phyloP scores from a whole-genome alignment of 805 yeast genomes.

The Yarrowia yakushimensis region DNA sequence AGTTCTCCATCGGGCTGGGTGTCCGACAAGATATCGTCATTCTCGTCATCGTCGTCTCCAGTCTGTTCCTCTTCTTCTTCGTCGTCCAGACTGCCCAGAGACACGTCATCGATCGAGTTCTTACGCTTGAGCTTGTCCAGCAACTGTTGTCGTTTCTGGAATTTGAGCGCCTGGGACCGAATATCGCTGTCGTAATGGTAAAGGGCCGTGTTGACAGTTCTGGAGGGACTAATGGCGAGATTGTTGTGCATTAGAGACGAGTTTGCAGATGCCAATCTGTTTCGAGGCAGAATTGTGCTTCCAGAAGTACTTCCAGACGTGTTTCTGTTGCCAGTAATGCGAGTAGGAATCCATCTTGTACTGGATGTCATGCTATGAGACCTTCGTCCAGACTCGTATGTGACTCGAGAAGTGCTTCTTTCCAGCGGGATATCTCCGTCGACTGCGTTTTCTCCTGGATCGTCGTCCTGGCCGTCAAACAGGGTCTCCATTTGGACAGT shows the following conservation, averaged over 20 bases:
- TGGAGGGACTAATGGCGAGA: neutral
- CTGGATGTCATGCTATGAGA: constrained; percentile 3
- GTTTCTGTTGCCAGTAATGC: constrained; percentile 1
- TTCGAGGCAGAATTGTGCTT: neutral
- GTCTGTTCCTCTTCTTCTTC: constrained; percentile 4
- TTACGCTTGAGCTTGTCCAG: constrained; percentile 10
- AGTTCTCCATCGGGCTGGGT: constrained; percentile 20
- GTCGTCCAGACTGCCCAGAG: constrained; percentile 12
- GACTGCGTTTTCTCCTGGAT: neutral
- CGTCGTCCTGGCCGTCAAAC: constrained; percentile 2
- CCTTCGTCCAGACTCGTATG: constrained; percentile 1
- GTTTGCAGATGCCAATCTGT: neutral
- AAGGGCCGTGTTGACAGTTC: constrained; percentile 18
- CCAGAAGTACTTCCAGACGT: neutral
- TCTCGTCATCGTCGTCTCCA: neutral
- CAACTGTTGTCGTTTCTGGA: constrained; percentile 9
- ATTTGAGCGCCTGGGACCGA: neutral
- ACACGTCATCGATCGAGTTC: constrained; percentile 7
- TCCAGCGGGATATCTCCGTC: constrained; percentile 2
- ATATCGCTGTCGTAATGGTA: constrained; percentile 12
- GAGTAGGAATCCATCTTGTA: constrained; percentile 8
- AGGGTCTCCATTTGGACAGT: constrained; percentile 13
- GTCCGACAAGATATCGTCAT: constrained; percentile 5
- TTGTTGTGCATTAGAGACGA: constrained; percentile 10
- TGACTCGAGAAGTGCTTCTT: neutral